Base-by-base conservation (phyloP, 75 land plant genomes). In the Pinus tabuliformis region DNA sequence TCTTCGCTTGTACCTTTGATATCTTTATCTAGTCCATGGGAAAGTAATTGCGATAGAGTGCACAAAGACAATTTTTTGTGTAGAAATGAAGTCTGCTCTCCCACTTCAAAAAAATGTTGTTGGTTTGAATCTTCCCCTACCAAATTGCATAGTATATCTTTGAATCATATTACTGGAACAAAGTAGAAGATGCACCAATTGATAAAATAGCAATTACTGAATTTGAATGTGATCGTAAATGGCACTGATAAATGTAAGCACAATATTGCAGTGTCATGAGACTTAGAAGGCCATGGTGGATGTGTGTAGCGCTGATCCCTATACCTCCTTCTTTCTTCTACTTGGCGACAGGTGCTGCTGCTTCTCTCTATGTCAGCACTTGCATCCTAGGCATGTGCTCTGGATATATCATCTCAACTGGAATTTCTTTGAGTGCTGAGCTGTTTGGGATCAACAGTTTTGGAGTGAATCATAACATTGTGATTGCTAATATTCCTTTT, bases 381-480 rank as follows among this genome's bases (percentile, higher is more conserved):
- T 87, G 85, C 37, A 73, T 90, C 0, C 84, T 91, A 39, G 95
- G 92, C 15, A 64, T 90, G 3, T 92, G 95, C 81, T 90, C 88
- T 12, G 97, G 97, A 3, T 87, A 91, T 5, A 90, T 89, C 70
- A 75, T 88, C 28, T 79, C 95, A 37, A 76, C 87, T 9, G 80
- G 88, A 2, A 92, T 90, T 3, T 73, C 92, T 0, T 70, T 83
- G 28, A 91, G 92, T 6, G 70, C 94, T 21, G 95, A 94, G 80
- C 87, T 94, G 2, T 94, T 94, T 58, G 97, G 97, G 16, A 73
- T 83, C 28, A 92, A 88, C 73, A 78, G 87, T 76, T 92, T 94
- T 63, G 83, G 91, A 28, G 81, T 94, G 1, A 83, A 88, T 66
- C 94, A 94, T 81, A 94, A 94, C 78, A 77, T 94, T 8, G 78